Conservation (phyloP, 495 filamentous ascomycete genomes). For the Aspergillus leporis region DNA sequence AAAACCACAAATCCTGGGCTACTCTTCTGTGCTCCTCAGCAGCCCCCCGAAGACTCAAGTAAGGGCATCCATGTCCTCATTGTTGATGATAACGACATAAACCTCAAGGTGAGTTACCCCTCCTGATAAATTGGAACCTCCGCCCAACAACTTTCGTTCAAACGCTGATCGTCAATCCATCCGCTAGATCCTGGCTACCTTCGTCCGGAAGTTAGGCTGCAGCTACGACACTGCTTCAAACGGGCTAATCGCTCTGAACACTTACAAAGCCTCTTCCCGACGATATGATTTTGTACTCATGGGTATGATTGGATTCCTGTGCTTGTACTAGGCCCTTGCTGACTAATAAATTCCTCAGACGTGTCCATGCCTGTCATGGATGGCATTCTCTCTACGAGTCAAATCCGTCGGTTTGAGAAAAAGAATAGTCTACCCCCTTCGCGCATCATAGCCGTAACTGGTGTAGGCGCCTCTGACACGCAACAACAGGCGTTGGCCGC, state of each 20-base stretch:
- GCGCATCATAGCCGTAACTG: slow-evolving; percentile 52
- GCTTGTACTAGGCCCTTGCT: background rate
- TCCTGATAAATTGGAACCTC: too few species aligned
- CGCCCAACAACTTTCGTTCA: background rate
- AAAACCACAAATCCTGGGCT: slow-evolving; percentile 8
- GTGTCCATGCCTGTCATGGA: slow-evolving; percentile 70
- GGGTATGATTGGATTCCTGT: slow-evolving; percentile 36
- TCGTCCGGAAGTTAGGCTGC: slow-evolving; percentile 53
- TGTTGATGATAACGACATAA: slow-evolving; percentile 53
- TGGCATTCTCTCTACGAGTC: slow-evolving; percentile 58
- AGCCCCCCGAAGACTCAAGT: background rate
- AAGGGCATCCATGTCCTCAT: slow-evolving; percentile 33
- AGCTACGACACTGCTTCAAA: slow-evolving; percentile 56
- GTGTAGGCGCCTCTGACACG: slow-evolving; percentile 42
- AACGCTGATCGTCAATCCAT: background rate
- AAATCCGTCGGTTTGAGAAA: slow-evolving; percentile 55
- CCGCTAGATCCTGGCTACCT: slow-evolving; percentile 50
- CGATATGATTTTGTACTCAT: slow-evolving; percentile 57
- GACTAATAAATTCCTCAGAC: slow-evolving; percentile 30
- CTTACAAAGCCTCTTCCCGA: slow-evolving; percentile 36
- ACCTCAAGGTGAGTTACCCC: slow-evolving; percentile 39
- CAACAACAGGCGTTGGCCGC: slow-evolving; percentile 41
- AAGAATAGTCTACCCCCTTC: slow-evolving; percentile 20
- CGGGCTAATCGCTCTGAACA: slow-evolving; percentile 58
- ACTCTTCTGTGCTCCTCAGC: background rate